Evolutionary conservation across 2,329 filamentous ascomycete genomes (phyloP).

Genomic region (Beauveria sp.): DNA sequence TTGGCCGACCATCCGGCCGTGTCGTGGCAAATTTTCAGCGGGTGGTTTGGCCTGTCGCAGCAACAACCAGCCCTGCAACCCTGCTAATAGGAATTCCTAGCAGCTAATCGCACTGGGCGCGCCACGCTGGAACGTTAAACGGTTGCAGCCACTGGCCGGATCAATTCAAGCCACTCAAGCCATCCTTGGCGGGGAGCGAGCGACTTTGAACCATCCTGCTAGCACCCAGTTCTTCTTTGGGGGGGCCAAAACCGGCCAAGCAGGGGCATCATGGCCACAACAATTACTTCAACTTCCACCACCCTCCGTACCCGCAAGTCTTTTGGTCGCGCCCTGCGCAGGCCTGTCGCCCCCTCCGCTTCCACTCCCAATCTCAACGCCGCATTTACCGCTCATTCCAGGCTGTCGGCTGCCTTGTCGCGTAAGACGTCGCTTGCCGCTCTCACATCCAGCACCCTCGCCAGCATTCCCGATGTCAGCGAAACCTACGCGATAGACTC

Average conservation of each 20-base stretch:
- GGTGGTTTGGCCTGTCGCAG: neutral
- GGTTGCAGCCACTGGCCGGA: no score
- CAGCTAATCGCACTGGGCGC: no score
- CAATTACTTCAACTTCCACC: conserved; percentile 11
- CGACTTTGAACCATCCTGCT: neutral
- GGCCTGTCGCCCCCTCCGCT: conserved; percentile 35
- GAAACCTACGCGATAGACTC: conserved; percentile 55
- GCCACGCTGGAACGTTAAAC: no score
- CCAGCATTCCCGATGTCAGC: conserved; percentile 59
- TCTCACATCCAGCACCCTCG: conserved; percentile 55
- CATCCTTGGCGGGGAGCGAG: neutral
- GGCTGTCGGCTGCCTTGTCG: conserved; percentile 41
- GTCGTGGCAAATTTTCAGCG: neutral
- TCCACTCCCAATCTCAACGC: conserved; percentile 54
- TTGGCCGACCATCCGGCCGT: no score
- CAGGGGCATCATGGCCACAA: conserved; percentile 12
- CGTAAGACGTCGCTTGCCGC: conserved; percentile 67
- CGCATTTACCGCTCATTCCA: conserved; percentile 42
- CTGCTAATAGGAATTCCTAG: neutral
- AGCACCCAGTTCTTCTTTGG: neutral
- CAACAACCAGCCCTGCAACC: neutral
- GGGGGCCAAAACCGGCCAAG: neutral
- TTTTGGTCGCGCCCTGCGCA: conserved; percentile 33
- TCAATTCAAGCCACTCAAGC: neutral
- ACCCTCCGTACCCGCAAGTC: conserved; percentile 10